phyloP scores from a whole-genome alignment of 2,329 filamentous ascomycete species.

The Aureobasidium subglaciale region DNA sequence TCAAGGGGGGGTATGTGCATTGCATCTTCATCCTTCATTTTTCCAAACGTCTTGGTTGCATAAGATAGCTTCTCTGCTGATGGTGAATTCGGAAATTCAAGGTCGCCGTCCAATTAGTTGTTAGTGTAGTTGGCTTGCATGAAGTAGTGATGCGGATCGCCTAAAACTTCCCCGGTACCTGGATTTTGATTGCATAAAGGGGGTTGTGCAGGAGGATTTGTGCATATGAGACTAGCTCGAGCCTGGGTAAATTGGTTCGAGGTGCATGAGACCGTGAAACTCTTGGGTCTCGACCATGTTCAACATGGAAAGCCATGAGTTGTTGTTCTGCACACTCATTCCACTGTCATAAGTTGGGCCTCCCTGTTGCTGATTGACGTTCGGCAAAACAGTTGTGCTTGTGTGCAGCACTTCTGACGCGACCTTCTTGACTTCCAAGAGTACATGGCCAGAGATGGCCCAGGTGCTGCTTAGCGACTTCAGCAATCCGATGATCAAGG shows the following conservation, averaged over 20 bases:
- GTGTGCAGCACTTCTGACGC: constrained; percentile 35
- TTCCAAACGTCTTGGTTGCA: constrained; percentile 1
- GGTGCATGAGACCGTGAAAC: constrained; percentile 5
- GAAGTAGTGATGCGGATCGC: constrained; percentile 1
- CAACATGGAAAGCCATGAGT: constrained; percentile 3
- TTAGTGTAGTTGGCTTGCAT: constrained; percentile 11
- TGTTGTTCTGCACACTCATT: not conserved
- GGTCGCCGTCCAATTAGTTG: constrained; percentile 6
- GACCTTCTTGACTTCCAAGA: constrained; percentile 67
- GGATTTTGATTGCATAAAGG: not conserved
- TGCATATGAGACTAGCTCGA: not conserved
- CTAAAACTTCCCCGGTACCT: constrained; percentile 6
- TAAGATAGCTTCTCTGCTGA: not conserved
- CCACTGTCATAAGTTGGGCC: not conserved
- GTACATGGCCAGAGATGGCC: constrained; percentile 63
- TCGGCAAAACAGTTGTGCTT: not conserved
- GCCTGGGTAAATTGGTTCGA: not conserved
- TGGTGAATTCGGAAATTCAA: not conserved
- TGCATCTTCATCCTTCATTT: no score
- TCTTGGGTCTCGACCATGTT: constrained; percentile 5
- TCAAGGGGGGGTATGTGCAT: constrained; percentile 12
- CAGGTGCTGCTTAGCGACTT: constrained; percentile 62
- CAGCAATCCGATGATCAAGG: constrained; percentile 70
- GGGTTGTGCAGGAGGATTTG: no score
- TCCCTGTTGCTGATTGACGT: not conserved